Percentiles rank a stretch among this genome's conserved stretches.
These are phyloP conservation scores for Candida maesae DNA, from an alignment of 805 yeast genomes.

Conservation along the genomic window DNA sequence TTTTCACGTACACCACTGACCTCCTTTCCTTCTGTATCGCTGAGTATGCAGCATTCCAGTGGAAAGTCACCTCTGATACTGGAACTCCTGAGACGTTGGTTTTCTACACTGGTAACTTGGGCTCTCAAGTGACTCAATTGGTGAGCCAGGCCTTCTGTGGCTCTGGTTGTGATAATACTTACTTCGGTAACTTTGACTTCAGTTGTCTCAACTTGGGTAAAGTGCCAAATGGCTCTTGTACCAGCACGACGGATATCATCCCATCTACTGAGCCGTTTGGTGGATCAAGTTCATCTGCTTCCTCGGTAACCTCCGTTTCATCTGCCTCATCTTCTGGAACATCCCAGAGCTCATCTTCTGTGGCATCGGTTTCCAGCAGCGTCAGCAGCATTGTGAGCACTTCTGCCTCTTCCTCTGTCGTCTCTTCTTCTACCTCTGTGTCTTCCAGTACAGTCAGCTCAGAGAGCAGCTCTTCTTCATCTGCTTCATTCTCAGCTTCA, in stretches of 20 bases:
- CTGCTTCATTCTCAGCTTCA: no score
- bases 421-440: no score
- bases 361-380: no score
- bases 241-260: neutral
- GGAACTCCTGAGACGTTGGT: neutral
- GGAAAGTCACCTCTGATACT: slow-evolving; percentile 4
- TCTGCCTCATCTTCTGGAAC: no score
- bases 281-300: no score
- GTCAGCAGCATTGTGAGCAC: no score
- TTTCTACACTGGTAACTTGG: slow-evolving; percentile 20
- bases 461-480: no score
- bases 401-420: no score
- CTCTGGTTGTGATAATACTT: slow-evolving; percentile 1
- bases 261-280: neutral
- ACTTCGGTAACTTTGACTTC: slow-evolving; percentile 9
- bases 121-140: slow-evolving; percentile 7
- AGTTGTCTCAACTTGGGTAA: slow-evolving; percentile 8
- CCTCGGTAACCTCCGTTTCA: no score
- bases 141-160: slow-evolving; percentile 10
- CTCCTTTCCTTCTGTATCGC: slow-evolving; percentile 4
- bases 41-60: slow-evolving; percentile 9
- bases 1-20: neutral
- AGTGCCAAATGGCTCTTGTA: neutral
- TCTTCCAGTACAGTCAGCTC: no score
- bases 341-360: no score